Evolutionary conservation across 2,329 filamentous ascomycete species (phyloP).

Genomic region (Amauroascus niger): DNA sequence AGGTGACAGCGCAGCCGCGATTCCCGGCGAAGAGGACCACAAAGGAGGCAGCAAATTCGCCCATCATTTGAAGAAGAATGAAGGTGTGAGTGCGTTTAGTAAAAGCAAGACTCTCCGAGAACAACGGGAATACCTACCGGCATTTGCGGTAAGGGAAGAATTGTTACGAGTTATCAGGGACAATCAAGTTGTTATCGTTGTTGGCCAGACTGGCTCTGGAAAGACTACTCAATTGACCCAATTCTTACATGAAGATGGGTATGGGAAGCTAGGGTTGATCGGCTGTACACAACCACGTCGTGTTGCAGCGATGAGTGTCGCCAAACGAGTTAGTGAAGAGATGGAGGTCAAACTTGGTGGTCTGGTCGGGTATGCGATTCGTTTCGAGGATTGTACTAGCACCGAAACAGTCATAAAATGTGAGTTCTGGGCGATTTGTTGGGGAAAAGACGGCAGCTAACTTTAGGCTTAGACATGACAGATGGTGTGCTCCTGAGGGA

Average conservation of each 20-base stretch:
- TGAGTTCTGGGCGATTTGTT: slow-evolving; percentile 21
- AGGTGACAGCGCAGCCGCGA: slow-evolving; percentile 71
- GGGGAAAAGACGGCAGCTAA: neutral
- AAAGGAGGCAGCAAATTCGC: slow-evolving; percentile 70
- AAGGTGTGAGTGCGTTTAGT: slow-evolving; percentile 83
- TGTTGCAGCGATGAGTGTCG: slow-evolving; percentile 97
- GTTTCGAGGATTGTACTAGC: slow-evolving; percentile 96
- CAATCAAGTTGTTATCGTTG: slow-evolving; percentile 93
- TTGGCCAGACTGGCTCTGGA: slow-evolving; percentile 92
- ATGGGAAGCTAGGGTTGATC: slow-evolving; percentile 77
- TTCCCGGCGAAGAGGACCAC: slow-evolving; percentile 59
- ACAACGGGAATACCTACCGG: slow-evolving; percentile 85
- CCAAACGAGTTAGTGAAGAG: slow-evolving; percentile 94
- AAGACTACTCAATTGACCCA: slow-evolving; percentile 97
- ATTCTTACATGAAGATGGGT: slow-evolving; percentile 91
- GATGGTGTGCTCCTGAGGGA: slow-evolving; percentile 91
- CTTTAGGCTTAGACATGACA: slow-evolving; percentile 62
- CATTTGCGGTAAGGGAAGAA: slow-evolving; percentile 93
- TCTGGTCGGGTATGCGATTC: slow-evolving; percentile 89
- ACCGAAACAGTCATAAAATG: slow-evolving; percentile 91
- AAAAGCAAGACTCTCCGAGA: slow-evolving; percentile 82
- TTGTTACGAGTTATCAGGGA: slow-evolving; percentile 83
- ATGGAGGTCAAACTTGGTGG: slow-evolving; percentile 90
- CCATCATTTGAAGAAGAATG: slow-evolving; percentile 76
- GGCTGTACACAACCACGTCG: slow-evolving; percentile 92